Conservation (phyloP, 2,329 filamentous ascomycete species). For the Polychaeton citri region DNA sequence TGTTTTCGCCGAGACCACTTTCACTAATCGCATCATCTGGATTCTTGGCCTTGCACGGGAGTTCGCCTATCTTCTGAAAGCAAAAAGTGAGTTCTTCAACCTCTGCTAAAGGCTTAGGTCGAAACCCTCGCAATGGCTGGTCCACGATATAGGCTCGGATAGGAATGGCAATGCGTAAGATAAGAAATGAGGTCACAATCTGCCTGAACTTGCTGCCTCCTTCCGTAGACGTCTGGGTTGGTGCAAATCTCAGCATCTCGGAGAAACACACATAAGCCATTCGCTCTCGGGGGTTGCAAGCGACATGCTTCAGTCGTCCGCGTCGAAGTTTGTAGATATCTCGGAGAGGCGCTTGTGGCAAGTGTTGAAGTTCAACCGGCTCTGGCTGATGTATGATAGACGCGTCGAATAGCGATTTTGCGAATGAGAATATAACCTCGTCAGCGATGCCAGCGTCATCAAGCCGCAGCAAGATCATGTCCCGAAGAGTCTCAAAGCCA, state of each 20-base stretch:
- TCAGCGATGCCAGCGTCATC: constrained; percentile 54
- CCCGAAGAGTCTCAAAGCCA: constrained; percentile 55
- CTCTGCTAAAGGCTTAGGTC: constrained; percentile 76
- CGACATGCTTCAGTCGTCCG: constrained; percentile 58
- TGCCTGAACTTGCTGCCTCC: constrained; percentile 52
- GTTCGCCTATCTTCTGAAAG: constrained; percentile 49
- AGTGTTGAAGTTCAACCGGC: constrained; percentile 42
- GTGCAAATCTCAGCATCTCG: constrained; percentile 43
- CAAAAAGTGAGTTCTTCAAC: constrained; percentile 65
- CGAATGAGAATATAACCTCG: constrained; percentile 53
- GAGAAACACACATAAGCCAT: constrained; percentile 74
- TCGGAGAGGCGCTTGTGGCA: constrained; percentile 41
- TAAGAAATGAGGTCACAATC: constrained; percentile 65
- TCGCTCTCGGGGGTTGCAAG: constrained; percentile 49
- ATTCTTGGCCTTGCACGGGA: constrained; percentile 26
- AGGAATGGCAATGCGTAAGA: constrained; percentile 66
- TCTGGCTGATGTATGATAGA: constrained; percentile 69
- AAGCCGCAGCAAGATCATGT: constrained; percentile 61
- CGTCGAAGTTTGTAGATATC: constrained; percentile 51
- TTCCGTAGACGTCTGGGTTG: constrained; percentile 12
- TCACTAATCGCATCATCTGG: constrained; percentile 32
- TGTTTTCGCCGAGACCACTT: constrained; percentile 65
- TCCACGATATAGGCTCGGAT: constrained; percentile 81
- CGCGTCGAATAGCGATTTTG: constrained; percentile 62
- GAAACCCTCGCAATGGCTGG: constrained; percentile 74